Conservation (phyloP, 257 asterid species). For the Haberlea rhodopensis region DNA sequence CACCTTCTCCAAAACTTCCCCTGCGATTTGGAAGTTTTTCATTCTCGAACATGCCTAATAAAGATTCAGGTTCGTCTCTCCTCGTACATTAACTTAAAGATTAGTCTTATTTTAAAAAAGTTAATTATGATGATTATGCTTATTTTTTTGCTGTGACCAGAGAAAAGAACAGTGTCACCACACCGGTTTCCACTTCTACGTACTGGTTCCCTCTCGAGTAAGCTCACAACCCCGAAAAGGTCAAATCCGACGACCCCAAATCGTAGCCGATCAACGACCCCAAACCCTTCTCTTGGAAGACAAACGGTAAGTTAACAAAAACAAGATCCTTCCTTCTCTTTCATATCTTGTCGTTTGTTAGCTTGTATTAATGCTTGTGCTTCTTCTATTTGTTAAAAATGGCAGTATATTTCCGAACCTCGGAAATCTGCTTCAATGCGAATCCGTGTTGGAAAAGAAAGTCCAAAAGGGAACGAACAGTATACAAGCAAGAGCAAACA, state of each 20-base stretch:
- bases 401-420: slow-evolving; percentile 66
- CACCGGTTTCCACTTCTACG: slow-evolving; percentile 81
- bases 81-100: slow-evolving; percentile 5
- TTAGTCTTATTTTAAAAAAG: neutral
- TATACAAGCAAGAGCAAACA: slow-evolving; percentile 82
- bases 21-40: slow-evolving; percentile 54
- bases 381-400: slow-evolving; percentile 17
- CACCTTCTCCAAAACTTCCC: too few species aligned
- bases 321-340: neutral
- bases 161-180: slow-evolving; percentile 72
- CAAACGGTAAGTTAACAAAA: slow-evolving; percentile 43
- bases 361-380: slow-evolving; percentile 10
- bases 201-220: slow-evolving; percentile 67
- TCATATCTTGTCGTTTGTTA: neutral
- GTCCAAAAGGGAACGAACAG: slow-evolving; percentile 53
- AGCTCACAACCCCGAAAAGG: slow-evolving; percentile 64
- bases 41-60: slow-evolving; percentile 46
- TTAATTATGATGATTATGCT: neutral
- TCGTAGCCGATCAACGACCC: slow-evolving; percentile 74
- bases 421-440: slow-evolving; percentile 86
- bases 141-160: slow-evolving; percentile 37
- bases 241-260: too few species aligned
- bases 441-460: slow-evolving; percentile 55
- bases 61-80: slow-evolving; percentile 55
- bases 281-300: slow-evolving; percentile 59